Percentiles rank a stretch among this genome's conserved stretches.
phyloP scores from a whole-genome alignment of 768 basidiomycete species.

The Amanita pallidorosea region DNA sequence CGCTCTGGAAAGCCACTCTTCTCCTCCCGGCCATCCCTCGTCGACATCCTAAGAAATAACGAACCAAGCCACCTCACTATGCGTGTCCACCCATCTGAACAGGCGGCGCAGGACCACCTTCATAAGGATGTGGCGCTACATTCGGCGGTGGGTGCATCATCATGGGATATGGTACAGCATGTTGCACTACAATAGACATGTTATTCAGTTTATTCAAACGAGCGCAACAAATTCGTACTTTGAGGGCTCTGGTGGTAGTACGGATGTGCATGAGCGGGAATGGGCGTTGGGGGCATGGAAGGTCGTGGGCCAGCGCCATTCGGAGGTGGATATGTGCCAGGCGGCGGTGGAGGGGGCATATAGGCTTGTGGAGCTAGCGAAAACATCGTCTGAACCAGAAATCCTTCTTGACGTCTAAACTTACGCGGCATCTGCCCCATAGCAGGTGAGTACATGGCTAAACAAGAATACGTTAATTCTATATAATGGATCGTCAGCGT shows the following conservation, averaged over 20 bases:
- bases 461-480: constrained; percentile 4
- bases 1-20: neutral
- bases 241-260: constrained; percentile 90
- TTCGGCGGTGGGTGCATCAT: constrained; percentile 80
- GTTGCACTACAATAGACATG: constrained; percentile 49
- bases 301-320: constrained; percentile 72
- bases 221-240: constrained; percentile 31
- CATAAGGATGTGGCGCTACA: constrained; percentile 63
- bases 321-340: constrained; percentile 68
- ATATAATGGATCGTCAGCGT: neutral
- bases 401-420: constrained; percentile 18
- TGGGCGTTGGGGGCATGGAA: constrained; percentile 88
- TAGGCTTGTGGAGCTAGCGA: constrained; percentile 58
- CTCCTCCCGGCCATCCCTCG: constrained; percentile 6
- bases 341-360: constrained; percentile 67
- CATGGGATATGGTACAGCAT: constrained; percentile 83
- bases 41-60: constrained; percentile 2
- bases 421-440: constrained; percentile 87
- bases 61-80: constrained; percentile 19
- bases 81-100: constrained; percentile 75
- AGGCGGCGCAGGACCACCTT: constrained; percentile 55
- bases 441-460: constrained; percentile 75
- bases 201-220: constrained; percentile 19
- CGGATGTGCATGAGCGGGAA: constrained; percentile 76
- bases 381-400: constrained; percentile 6